Evolutionary conservation across 1,139 yeast species (phyloP), one percentile per base, ranked within the genome.

Genomic region (Kodamaea ohmeri): DNA sequence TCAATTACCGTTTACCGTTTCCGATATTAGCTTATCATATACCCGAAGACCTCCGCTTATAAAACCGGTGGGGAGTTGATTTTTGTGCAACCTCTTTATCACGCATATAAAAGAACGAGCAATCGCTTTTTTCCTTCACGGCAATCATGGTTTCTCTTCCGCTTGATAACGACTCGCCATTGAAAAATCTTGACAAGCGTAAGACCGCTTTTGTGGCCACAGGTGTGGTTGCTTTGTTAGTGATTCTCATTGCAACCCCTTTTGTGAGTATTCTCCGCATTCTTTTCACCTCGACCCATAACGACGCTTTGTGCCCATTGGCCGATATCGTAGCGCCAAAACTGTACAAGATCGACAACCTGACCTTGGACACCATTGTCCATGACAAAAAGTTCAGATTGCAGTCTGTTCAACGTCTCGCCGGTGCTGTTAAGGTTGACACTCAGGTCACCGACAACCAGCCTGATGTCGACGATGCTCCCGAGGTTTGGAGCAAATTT

Each of bases 401-500:
- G 19, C 43, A 47, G 13, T 67, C 76, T 1, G 65, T 62, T 17
- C 44, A 51, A 21, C 69, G 61, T 37, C 56, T 73, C 35, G 58
- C 67, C 5, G 67, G 64, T 8, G 75, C 78, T 3, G 59, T 74
- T 34, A 65, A 66, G 47, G 55, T 71, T 32, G 70, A 69, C 41
- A 74, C 80, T 8, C 70, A 65, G 39, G 61, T 71, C 25, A 58
- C 51, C 41, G 80, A 75, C 48, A 57, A 64, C 39, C 71, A 63
- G 32, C 78, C 80, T 3, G 44, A 50, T 4, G 70, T 65, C 2
- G 52, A 49, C 16, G 67, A 63, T 15, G 58, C 54, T 7, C 73
- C 73, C 2, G 63, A 59, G 33, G 55, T 55, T 16, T 69, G 74
- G 71, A 43, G 47, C 3, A 65, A 67, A 33, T 82, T 83, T 49